Evolutionary conservation across 208 protist species (phyloP).

Genomic region (Leishmania major): DNA sequence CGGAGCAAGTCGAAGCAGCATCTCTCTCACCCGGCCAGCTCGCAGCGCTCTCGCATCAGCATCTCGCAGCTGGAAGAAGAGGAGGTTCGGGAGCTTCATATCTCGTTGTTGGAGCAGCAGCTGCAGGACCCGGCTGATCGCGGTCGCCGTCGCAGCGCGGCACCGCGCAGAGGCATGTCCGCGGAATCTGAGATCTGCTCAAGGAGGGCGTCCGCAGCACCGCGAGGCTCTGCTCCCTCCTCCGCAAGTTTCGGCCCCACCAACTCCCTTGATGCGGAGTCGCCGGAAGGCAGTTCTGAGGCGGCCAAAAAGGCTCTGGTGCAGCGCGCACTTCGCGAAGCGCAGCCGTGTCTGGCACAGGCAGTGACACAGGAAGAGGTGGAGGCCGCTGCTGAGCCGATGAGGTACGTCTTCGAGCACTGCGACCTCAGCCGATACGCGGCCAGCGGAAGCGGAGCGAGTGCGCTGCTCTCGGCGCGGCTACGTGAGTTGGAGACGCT

Average conservation of each 20-base stretch:
- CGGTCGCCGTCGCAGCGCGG: neutral
- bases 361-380: conserved; percentile 18
- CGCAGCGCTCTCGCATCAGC: conserved; percentile 6
- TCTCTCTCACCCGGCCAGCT: conserved; percentile 4
- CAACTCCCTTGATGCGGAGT: conserved; percentile 6
- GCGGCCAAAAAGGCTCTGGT: conserved; percentile 12
- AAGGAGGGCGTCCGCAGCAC: conserved; percentile 4
- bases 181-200: neutral
- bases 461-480: conserved; percentile 21
- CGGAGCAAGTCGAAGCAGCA: neutral
- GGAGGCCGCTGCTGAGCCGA: conserved; percentile 10
- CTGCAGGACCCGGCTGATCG: neutral
- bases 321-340: conserved; percentile 9
- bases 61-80: conserved; percentile 12
- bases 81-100: conserved; percentile 8
- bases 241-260: neutral
- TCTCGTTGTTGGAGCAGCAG: conserved; percentile 1
- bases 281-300: conserved; percentile 1
- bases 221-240: neutral
- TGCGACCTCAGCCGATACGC: conserved; percentile 17
- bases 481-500: conserved; percentile 10
- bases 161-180: neutral
- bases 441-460: neutral
- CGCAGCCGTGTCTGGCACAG: conserved; percentile 4
- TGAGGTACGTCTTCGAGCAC: conserved; percentile 26